phyloP scores from a whole-genome alignment of 192 early-diverging fungal genomes.

The Podochytrium sp. region DNA sequence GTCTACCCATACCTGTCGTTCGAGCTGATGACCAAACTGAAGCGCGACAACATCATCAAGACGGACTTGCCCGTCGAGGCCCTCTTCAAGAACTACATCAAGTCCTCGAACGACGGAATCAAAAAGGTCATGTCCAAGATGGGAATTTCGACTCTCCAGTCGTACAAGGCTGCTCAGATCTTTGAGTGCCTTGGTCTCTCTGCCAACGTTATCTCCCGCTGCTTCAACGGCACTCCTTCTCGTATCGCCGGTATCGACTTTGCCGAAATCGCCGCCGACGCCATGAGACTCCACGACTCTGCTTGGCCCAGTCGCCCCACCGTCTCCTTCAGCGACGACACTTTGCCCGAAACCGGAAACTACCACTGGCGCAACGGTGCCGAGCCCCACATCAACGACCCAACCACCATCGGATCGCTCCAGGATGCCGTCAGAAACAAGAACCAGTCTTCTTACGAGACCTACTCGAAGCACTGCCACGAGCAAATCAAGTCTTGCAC shows the following conservation, averaged over 20 bases:
- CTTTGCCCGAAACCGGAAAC: slow-evolving; percentile 92
- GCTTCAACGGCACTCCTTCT: slow-evolving; percentile 95
- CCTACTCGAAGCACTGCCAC: slow-evolving; percentile 78
- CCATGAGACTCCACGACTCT: slow-evolving; percentile 80
- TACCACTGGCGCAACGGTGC: slow-evolving; percentile 97
- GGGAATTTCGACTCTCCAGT: slow-evolving; percentile 97
- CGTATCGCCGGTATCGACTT: slow-evolving; percentile 87
- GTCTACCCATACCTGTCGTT: slow-evolving; percentile 91
- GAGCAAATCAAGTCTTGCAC: slow-evolving; percentile 90
- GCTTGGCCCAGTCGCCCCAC: slow-evolving; percentile 80
- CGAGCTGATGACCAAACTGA: slow-evolving; percentile 88
- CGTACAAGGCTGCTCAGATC: slow-evolving; percentile 98
- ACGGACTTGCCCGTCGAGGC: slow-evolving; percentile 65
- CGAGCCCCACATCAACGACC: slow-evolving; percentile 90
- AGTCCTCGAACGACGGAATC: slow-evolving; percentile 92
- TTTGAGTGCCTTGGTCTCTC: slow-evolving; percentile 96
- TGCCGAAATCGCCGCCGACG: slow-evolving; percentile 83
- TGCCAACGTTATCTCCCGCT: slow-evolving; percentile 81
- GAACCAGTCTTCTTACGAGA: slow-evolving; percentile 85
- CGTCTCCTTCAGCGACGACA: slow-evolving; percentile 54
- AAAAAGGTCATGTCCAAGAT: slow-evolving; percentile 99
- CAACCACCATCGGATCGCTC: slow-evolving; percentile 81
- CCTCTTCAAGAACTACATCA: slow-evolving; percentile 81
- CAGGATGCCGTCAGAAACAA: slow-evolving; percentile 95
- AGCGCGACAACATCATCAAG: slow-evolving; percentile 76